Evolutionary conservation across 352 stramenopile species (phyloP), one percentile per base, ranked within the genome.

Genomic region (Aphanomyces astaci): DNA sequence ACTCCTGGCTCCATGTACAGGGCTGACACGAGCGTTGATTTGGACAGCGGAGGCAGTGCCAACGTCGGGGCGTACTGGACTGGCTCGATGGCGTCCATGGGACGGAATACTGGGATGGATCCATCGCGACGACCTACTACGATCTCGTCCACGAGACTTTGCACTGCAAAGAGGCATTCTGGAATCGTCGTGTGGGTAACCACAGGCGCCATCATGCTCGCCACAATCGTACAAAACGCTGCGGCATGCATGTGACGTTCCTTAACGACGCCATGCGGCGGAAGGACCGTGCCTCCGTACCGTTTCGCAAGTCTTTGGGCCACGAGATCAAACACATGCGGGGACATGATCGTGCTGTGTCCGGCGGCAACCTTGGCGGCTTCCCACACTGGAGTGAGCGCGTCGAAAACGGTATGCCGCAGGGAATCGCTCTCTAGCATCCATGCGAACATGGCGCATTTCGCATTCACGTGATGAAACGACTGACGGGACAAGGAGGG

Each of bases 381-480:
- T 10, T 15, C 27, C 48, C 48, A 55, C 27, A 55, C 27, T 30
- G 48, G 48, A 15, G n/a, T 0, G 10, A 55, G 48, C n/a, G 48
- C 48, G n/a, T 55, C 27, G 27, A 31, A 30, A 22, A 55, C 27
- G 0, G n/a, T 30, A 10, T 55, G 48, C n/a, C 48, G 48, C 48
- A 55, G n/a, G 10, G 48, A 55, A 25, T 55, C 48, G 1, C n/a
- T 31, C 48, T 55, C 48, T 10, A 55, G 48, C 48, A 55, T 55
- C 48, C 48, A 55, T 22, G 48, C 11, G 22, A 55, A 55, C 48
- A 55, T 55, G 10, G 48, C 48, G 48, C n/a, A 55, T n/a, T 55
- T 55, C 13, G n/a, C 48, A 55, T 55, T 25, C 10, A 55, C 48
- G 22, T 2, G 48, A 22, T 10, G 48, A 55, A 24, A 55, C 1